Percentiles rank a stretch among this genome's conserved stretches.
phyloP scores from a whole-genome alignment of 2,329 filamentous ascomycete species.

The Fusarium devonianum region DNA sequence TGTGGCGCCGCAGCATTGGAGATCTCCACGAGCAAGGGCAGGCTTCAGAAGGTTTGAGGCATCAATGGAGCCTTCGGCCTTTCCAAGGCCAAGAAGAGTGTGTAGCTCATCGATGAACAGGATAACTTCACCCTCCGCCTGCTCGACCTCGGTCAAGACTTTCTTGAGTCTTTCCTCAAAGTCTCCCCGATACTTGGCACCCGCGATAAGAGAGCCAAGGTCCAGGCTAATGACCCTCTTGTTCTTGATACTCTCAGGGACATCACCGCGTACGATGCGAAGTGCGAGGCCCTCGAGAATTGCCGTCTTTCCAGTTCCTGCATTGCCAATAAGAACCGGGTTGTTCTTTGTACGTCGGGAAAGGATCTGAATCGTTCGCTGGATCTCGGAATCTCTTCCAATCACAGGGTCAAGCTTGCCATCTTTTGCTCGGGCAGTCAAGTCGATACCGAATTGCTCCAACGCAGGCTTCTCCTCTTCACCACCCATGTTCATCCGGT shows the following conservation, averaged over 20 bases:
- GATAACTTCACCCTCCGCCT: constrained; percentile 88
- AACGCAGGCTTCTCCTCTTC: constrained; percentile 82
- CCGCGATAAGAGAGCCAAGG: constrained; percentile 90
- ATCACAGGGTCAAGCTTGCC: constrained; percentile 97
- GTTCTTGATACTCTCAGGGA: constrained; percentile 94
- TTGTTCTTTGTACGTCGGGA: constrained; percentile 96
- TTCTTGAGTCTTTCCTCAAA: constrained; percentile 94
- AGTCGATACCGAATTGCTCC: constrained; percentile 89
- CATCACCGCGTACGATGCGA: constrained; percentile 89
- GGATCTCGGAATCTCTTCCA: constrained; percentile 88
- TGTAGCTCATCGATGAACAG: constrained; percentile 96
- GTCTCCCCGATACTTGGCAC: constrained; percentile 93
- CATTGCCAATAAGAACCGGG: constrained; percentile 89
- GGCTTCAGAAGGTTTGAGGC: constrained; percentile 95
- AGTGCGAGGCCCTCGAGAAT: constrained; percentile 90
- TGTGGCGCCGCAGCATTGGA: constrained; percentile 95
- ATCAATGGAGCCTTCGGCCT: constrained; percentile 95
- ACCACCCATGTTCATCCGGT: constrained; percentile 88
- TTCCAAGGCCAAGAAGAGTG: constrained; percentile 88
- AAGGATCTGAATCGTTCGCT: constrained; percentile 91
- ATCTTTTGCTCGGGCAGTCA: constrained; percentile 83
- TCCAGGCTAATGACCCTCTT: constrained; percentile 90
- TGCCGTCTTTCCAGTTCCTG: constrained; percentile 93
- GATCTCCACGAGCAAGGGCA: constrained; percentile 86
- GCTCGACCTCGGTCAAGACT: constrained; percentile 88